phyloP scores from a whole-genome alignment of 768 basidiomycete species.

The Artomyces pyxidatus region DNA sequence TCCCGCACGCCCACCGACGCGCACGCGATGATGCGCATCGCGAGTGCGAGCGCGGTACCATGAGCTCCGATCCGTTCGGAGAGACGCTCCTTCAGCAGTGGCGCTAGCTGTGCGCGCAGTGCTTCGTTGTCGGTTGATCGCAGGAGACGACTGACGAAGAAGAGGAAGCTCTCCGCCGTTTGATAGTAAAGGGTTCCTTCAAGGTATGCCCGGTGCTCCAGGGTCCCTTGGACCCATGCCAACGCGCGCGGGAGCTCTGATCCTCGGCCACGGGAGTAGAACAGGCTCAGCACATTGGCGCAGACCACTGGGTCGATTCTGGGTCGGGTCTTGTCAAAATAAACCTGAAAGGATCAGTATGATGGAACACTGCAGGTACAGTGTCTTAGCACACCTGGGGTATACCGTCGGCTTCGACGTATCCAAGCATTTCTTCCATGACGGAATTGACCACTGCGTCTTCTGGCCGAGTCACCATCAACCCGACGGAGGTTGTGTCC shows the following conservation, averaged over 20 bases:
- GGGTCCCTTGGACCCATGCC: constrained; percentile 41
- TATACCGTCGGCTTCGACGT: constrained; percentile 42
- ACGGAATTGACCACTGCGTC: constrained; percentile 30
- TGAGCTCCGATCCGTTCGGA: constrained; percentile 40
- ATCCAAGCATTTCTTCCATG: constrained; percentile 51
- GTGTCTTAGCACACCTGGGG: constrained; percentile 13
- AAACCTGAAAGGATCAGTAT: constrained; percentile 29
- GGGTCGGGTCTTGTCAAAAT: constrained; percentile 42
- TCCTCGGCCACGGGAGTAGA: constrained; percentile 41
- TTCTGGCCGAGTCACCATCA: constrained; percentile 31
- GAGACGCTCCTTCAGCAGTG: constrained; percentile 35
- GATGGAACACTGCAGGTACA: neutral
- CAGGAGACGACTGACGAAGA: constrained; percentile 39
- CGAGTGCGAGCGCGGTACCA: constrained; percentile 47
- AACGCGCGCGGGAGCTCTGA: constrained; percentile 35
- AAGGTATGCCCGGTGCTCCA: constrained; percentile 44
- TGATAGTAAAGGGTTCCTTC: constrained; percentile 50
- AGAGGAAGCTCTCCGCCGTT: constrained; percentile 44
- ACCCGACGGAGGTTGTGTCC: constrained; percentile 48
- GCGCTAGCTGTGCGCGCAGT: constrained; percentile 30
- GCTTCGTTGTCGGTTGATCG: constrained; percentile 21
- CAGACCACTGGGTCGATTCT: constrained; percentile 48
- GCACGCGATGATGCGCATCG: constrained; percentile 45
- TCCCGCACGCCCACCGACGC: constrained; percentile 32
- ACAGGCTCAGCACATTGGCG: constrained; percentile 42